phyloP scores from a whole-genome alignment of 2,329 filamentous ascomycete species.

The Helminthosporium solani region DNA sequence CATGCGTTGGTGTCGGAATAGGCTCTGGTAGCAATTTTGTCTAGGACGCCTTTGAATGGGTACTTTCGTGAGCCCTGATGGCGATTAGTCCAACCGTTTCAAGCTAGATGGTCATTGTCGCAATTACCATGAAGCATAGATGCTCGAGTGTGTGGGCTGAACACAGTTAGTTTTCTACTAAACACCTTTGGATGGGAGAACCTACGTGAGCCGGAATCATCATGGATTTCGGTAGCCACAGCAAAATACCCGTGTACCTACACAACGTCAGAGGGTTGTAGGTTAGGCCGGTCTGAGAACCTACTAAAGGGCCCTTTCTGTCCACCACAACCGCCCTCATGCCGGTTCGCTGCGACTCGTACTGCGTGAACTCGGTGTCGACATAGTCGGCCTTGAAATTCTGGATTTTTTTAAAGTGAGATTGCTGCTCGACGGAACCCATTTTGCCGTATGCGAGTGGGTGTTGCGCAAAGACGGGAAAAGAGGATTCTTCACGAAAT shows the following conservation, averaged over 20 bases:
- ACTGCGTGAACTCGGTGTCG: constrained; percentile 83
- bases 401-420: constrained; percentile 79
- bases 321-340: constrained; percentile 94
- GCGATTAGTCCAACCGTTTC: constrained; percentile 57
- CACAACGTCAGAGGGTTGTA: neutral
- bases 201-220: constrained; percentile 82
- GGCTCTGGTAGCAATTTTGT: constrained; percentile 88
- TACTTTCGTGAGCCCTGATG: constrained; percentile 87
- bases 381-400: constrained; percentile 89
- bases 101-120: neutral
- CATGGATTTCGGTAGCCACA: constrained; percentile 93
- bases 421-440: constrained; percentile 40
- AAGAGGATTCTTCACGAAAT: neutral
- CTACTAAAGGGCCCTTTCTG: constrained; percentile 80
- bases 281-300: neutral
- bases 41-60: constrained; percentile 89
- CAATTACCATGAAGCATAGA: constrained; percentile 51
- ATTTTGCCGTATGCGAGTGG: constrained; percentile 22
- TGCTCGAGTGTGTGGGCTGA: constrained; percentile 55
- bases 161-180: constrained; percentile 7
- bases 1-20: constrained; percentile 96
- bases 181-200: neutral
- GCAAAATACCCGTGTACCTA: constrained; percentile 85
- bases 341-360: constrained; percentile 91
- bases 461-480: constrained; percentile 4